These are phyloP conservation scores for Whalleya microplaca DNA, from an alignment of 2,329 filamentous ascomycete species.

Conservation along the genomic window DNA sequence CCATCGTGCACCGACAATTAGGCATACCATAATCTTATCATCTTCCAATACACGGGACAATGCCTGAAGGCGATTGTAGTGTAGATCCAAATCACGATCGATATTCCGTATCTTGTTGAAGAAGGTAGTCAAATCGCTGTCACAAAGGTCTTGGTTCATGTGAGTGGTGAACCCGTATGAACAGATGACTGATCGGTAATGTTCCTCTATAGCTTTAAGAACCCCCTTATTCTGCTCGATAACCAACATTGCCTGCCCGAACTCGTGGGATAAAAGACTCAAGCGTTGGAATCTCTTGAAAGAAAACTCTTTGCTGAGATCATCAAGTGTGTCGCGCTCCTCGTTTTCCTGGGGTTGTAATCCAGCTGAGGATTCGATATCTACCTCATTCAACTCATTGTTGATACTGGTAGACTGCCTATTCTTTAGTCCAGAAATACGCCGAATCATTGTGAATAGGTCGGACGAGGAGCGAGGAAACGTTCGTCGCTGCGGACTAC, in stretches of 20 bases:
- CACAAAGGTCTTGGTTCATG: constrained; percentile 6
- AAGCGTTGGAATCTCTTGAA: constrained; percentile 24
- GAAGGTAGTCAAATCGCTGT: constrained; percentile 14
- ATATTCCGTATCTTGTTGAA: constrained; percentile 14
- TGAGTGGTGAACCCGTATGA: constrained; percentile 10
- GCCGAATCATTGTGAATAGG: constrained; percentile 6
- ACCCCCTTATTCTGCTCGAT: constrained; percentile 27
- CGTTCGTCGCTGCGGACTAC: not conserved
- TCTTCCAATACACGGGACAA: constrained; percentile 21
- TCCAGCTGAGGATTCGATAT: constrained; percentile 3
- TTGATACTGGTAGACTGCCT: not conserved
- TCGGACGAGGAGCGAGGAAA: constrained; percentile 7
- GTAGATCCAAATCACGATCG: constrained; percentile 20
- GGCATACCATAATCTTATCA: constrained; percentile 20
- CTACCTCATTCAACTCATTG: not conserved
- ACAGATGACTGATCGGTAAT: constrained; percentile 17
- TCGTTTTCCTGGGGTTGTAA: constrained; percentile 3
- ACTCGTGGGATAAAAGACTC: constrained; percentile 11
- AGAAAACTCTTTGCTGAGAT: constrained; percentile 20
- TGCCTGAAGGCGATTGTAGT: constrained; percentile 15
- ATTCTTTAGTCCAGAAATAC: constrained; percentile 2
- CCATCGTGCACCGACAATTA: not conserved
- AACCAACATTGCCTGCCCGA: constrained; percentile 20
- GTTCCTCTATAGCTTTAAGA: constrained; percentile 16
- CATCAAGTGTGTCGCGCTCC: constrained; percentile 3